Evolutionary conservation across 2,329 filamentous ascomycete species (phyloP), one percentile per base, ranked within the genome.

Genomic region (Fusarium robinianum): DNA sequence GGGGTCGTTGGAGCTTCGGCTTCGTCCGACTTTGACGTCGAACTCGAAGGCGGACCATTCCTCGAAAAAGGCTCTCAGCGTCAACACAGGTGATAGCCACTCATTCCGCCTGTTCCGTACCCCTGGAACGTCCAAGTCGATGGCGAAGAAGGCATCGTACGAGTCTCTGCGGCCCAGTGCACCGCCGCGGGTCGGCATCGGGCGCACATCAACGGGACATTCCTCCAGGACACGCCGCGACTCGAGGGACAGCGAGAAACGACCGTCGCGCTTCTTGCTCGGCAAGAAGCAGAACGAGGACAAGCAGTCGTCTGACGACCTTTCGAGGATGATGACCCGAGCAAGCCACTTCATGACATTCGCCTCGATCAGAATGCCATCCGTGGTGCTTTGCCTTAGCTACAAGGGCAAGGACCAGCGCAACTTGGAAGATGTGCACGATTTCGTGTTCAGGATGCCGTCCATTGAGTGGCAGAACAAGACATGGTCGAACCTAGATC

Each of bases 271-370:
- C 12, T 88, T 87, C 62, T 69, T 73, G 49, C 67, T 83, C 60
- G 69, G 77, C 65, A 71, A 76, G 57, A 66, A 69, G 44, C 63
- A 77, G 35, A 55, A 64, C 26, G 65, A 80, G 45, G 80, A 82
- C 36, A 80, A 85, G 41, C 80, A 83, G 47, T 79, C 82, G 5
- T 87, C 86, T 1, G 94, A 99, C 63, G 95, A 99, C 64, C 75
- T 99, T 27, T 94, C 90, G 8, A 90, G 95, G 72, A 99, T 99
- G 94, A 92, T 99, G 70, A 84, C 83, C 40, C 86, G 94, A 19
- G 94, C 94, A 4, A 96, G 89, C 45, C 95, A 91, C 66, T 99
- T 95, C 72, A 96, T 96, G 90, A 96, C 94, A 0, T 85, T 99
- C 50, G 87, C 92, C 3, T 91, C 95, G 67, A 90, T 99, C 68